Evolutionary conservation across 306 rosid species (phyloP).

Genomic region (Astragalus glycyphyllos): DNA sequence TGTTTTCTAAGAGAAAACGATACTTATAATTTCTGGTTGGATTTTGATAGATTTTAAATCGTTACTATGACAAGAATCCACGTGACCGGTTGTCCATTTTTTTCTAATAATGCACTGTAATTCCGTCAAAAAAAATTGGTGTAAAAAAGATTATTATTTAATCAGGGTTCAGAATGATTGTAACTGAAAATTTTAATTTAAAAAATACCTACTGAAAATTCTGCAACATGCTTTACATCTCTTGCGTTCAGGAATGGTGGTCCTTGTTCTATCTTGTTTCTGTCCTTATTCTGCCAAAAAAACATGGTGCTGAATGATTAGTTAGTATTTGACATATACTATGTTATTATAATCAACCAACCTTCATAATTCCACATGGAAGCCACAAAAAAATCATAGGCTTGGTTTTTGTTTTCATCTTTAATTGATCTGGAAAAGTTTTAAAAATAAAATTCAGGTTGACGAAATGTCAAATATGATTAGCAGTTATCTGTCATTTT

Average conservation of each 20-base stretch:
- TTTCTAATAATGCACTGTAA: slow-evolving; percentile 4
- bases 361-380: slow-evolving; percentile 59
- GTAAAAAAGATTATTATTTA: neutral
- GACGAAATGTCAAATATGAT: slow-evolving; percentile 22
- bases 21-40: neutral
- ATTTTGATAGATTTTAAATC: neutral
- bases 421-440: neutral
- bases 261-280: slow-evolving; percentile 26
- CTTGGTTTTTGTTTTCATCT: slow-evolving; percentile 43
- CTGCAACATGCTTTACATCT: neutral
- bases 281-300: slow-evolving; percentile 32
- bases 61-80: neutral
- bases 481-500: slow-evolving; percentile 15
- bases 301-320: slow-evolving; percentile 37
- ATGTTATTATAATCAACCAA: slow-evolving; percentile 4
- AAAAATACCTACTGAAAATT: neutral
- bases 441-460: slow-evolving; percentile 30
- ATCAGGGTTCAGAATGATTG: neutral
- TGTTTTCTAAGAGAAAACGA: slow-evolving; percentile 14
- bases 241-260: slow-evolving; percentile 33
- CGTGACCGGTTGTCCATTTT: neutral
- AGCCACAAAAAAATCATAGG: slow-evolving; percentile 50
- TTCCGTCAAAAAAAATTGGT: neutral
- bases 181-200: neutral
- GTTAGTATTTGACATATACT: slow-evolving; percentile 2